phyloP scores from a whole-genome alignment of 371 early-diverging fungal species.

The Mycotypha africana region DNA sequence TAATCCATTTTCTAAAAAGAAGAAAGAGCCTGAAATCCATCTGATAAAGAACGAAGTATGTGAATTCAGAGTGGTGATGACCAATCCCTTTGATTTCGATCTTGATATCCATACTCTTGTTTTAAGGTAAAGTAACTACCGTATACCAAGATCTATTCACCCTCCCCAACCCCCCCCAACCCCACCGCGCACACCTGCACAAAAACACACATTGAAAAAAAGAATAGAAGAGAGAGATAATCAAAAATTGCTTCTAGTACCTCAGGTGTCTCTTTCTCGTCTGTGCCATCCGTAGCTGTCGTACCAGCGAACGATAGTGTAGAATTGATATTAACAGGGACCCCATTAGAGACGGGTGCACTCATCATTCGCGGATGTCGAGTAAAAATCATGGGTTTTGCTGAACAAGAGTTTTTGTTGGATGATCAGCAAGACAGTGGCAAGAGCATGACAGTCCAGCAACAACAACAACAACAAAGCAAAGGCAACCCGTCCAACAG shows the following conservation, averaged over 20 bases:
- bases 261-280: slow-evolving; percentile 57
- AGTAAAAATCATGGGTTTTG: slow-evolving; percentile 65
- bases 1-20: slow-evolving; percentile 61
- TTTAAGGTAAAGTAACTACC: slow-evolving; percentile 55
- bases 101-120: slow-evolving; percentile 65
- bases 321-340: slow-evolving; percentile 56
- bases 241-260: too few relatives aligned
- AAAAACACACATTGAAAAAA: too few relatives aligned
- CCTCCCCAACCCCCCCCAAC: too few relatives aligned
- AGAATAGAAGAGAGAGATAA: too few relatives aligned
- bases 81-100: slow-evolving; percentile 80
- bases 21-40: slow-evolving; percentile 28
- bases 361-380: slow-evolving; percentile 62
- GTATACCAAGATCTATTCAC: too few relatives aligned
- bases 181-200: too few relatives aligned
- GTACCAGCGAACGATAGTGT: slow-evolving; percentile 65
- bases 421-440: too few relatives aligned
- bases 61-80: slow-evolving; percentile 63
- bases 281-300: slow-evolving; percentile 51
- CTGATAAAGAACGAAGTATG: slow-evolving; percentile 64
- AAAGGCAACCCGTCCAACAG: slow-evolving; percentile 20
- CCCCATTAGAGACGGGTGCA: slow-evolving; percentile 55
- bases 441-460: too few relatives aligned
- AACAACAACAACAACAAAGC: slow-evolving; percentile 26
- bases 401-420: slow-evolving; percentile 66